These are phyloP conservation scores for Nemophila menziesii DNA, from an alignment of 257 asterid genomes.

Conservation along the genomic window DNA sequence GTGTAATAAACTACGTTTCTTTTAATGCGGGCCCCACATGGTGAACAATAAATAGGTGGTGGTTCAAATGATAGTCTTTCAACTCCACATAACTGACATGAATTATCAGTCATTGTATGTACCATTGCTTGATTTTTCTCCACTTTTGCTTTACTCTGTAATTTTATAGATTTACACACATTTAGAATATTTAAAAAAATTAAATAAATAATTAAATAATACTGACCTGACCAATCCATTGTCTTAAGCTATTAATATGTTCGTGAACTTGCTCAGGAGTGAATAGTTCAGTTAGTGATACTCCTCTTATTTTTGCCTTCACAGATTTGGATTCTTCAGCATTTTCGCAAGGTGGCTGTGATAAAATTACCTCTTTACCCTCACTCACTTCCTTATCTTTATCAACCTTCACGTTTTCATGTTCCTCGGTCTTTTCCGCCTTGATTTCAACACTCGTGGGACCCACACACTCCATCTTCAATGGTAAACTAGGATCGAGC, in stretches of 20 bases:
- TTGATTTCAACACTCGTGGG: slow-evolving; percentile 29
- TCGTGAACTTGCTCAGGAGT: slow-evolving; percentile 76
- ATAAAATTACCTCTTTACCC: slow-evolving; percentile 35
- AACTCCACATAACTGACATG: slow-evolving; percentile 97
- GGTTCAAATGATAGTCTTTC: slow-evolving; percentile 97
- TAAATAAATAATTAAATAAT: too few species aligned
- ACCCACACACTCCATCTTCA: slow-evolving; percentile 20
- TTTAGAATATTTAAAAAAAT: too few species aligned
- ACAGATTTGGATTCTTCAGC: slow-evolving; percentile 56
- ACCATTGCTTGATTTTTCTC: slow-evolving; percentile 92
- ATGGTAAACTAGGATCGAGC: slow-evolving; percentile 24
- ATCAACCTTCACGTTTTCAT: slow-evolving; percentile 39
- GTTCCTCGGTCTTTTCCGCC: slow-evolving; percentile 26
- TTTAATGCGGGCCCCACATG: slow-evolving; percentile 90
- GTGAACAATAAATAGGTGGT: slow-evolving; percentile 85
- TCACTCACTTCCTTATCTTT: slow-evolving; percentile 46
- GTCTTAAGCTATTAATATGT: slow-evolving; percentile 80
- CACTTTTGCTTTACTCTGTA: slow-evolving; percentile 87
- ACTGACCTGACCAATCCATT: slow-evolving; percentile 97
- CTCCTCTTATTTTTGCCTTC: slow-evolving; percentile 87
- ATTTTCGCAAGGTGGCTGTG: slow-evolving; percentile 41
- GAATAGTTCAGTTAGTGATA: slow-evolving; percentile 83
- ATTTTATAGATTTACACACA: too few species aligned
- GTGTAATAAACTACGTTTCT: slow-evolving; percentile 90
- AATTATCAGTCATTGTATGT: slow-evolving; percentile 80